Evolutionary conservation across 371 early-diverging fungal genomes (phyloP).

Genomic region (Syncephalastrum racemosum): DNA sequence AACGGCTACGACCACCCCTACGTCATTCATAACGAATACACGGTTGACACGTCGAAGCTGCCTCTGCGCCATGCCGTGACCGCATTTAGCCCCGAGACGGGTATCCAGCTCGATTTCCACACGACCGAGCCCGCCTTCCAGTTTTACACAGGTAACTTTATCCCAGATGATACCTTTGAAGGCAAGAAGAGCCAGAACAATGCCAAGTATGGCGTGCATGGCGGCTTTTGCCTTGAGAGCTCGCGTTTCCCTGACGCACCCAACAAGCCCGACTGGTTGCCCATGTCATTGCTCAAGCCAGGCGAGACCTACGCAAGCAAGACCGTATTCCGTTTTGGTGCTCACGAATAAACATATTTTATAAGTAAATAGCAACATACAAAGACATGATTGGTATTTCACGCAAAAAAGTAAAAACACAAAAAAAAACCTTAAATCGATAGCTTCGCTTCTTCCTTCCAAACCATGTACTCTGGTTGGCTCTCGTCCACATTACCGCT

Average conservation of each 20-base stretch:
- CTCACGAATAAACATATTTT: slow-evolving; percentile 14
- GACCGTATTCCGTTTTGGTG: slow-evolving; percentile 50
- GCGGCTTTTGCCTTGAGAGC: slow-evolving; percentile 72
- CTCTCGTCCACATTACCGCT: slow-evolving; percentile 11
- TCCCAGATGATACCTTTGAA: slow-evolving; percentile 28
- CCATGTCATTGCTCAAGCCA: slow-evolving; percentile 45
- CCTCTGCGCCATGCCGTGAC: slow-evolving; percentile 46
- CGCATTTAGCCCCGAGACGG: slow-evolving; percentile 57
- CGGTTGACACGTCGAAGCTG: slow-evolving; percentile 31
- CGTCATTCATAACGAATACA: slow-evolving; percentile 45
- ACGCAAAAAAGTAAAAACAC: background rate
- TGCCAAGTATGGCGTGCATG: slow-evolving; percentile 30
- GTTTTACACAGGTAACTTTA: slow-evolving; percentile 73
- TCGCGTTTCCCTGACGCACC: slow-evolving; percentile 69
- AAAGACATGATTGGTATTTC: background rate
- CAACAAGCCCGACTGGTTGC: slow-evolving; percentile 57
- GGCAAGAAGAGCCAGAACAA: slow-evolving; percentile 42
- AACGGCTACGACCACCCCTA: slow-evolving; percentile 70
- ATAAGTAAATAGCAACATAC: background rate
- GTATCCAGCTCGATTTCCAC: slow-evolving; percentile 56
- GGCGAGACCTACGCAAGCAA: slow-evolving; percentile 49
- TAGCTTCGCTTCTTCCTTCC: slow-evolving; percentile 3
- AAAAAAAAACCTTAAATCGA: background rate
- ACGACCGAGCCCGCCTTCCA: slow-evolving; percentile 77
- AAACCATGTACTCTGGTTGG: slow-evolving; percentile 6